These are phyloP conservation scores for Fusarium secorum DNA, from an alignment of 2,329 filamentous ascomycete genomes.

Conservation along the genomic window DNA sequence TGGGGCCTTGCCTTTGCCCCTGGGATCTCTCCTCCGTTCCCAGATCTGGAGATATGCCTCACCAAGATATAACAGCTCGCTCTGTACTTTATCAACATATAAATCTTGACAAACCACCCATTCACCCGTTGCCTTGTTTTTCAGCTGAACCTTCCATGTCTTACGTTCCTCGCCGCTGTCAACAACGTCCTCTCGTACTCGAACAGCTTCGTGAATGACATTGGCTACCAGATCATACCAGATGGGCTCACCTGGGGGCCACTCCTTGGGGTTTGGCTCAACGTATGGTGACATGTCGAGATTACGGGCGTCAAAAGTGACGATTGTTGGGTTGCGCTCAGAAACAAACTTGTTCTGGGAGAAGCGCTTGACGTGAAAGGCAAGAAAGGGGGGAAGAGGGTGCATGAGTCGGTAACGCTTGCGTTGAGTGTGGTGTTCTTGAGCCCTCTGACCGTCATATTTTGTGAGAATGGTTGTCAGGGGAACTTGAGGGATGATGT, in stretches of 20 bases:
- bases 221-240: slow-evolving; percentile 97
- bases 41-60: slow-evolving; percentile 97
- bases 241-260: slow-evolving; percentile 80
- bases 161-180: slow-evolving; percentile 87
- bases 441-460: slow-evolving; percentile 87
- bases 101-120: slow-evolving; percentile 96
- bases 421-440: slow-evolving; percentile 88
- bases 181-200: slow-evolving; percentile 82
- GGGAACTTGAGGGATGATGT: slow-evolving; percentile 94
- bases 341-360: slow-evolving; percentile 95
- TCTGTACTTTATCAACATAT: slow-evolving; percentile 88
- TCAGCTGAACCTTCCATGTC: slow-evolving; percentile 92
- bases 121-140: slow-evolving; percentile 80
- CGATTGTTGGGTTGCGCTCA: slow-evolving; percentile 96
- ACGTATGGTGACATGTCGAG: slow-evolving; percentile 92
- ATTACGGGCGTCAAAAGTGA: slow-evolving; percentile 86
- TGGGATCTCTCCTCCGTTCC: slow-evolving; percentile 76
- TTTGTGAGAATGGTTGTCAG: slow-evolving; percentile 85
- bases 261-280: slow-evolving; percentile 79
- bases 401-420: slow-evolving; percentile 90
- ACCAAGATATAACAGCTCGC: slow-evolving; percentile 88
- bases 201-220: slow-evolving; percentile 85
- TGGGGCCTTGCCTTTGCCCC: slow-evolving; percentile 47
- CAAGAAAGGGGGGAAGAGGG: slow-evolving; percentile 87
- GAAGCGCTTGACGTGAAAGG: slow-evolving; percentile 98